Base-by-base conservation (phyloP, 2,329 filamentous ascomycete species). In the Colletotrichum acutatum region DNA sequence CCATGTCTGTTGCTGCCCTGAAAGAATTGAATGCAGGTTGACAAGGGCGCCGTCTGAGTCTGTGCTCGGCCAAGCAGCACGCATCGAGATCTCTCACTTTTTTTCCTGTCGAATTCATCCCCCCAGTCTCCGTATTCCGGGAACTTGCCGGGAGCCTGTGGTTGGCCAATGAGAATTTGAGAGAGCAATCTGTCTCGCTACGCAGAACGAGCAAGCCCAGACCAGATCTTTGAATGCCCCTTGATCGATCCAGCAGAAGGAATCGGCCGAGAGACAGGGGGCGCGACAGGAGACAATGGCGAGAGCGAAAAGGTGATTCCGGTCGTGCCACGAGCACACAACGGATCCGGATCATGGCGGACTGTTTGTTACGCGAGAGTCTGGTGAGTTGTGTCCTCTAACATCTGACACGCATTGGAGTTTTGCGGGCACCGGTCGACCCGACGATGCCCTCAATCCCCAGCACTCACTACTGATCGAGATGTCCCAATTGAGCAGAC, bases 1-100 rank as follows among this genome's bases (percentile, higher is more conserved):
- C 32, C 32, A 37, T 49, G 19, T 19, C 5, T 59, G 19, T 26
- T 57, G 69, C 65, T n/a, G 24, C 11, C 14, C 46, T 49, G 12
- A 7, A 19, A 24, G 60, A 28, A 53, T 53, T 3, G 52, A 19
- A 42, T 59, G 58, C 37, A 42, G 57, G 57, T 53, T 69, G 66
- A 34, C 59, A 72, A 54, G 12, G 28, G 30, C 66, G 22, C 58
- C 28, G 66, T 64, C 60, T 16, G 53, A 53, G 67, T 28, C 46
- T 56, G 37, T 30, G 60, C 62, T 5, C 37, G 19, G 59, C 59
- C 26, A 52, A 46, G 59, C 24, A 34, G 32, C 34, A 22, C 30
- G 32, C 56, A 70, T 72, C 70, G 66, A 72, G 66, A 72, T 72
- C 49, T 63, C 32, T 64, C 54, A 32, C 19, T 37, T 59, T 34